Base-by-base conservation (phyloP, 257 asterid species). In the Gentiana straminea region DNA sequence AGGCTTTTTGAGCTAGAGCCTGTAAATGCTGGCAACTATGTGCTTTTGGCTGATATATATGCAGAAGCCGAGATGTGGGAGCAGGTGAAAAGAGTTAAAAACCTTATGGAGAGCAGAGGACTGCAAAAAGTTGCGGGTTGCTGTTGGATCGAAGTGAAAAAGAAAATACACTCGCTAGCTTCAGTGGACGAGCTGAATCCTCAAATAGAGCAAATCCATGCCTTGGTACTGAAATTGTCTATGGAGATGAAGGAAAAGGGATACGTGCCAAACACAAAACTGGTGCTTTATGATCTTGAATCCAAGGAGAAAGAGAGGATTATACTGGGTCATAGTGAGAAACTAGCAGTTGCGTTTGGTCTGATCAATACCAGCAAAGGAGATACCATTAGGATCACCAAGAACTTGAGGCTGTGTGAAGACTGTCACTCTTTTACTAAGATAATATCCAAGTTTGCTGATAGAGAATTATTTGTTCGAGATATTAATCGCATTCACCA, bases 51-150 rank as follows among this genome's bases (percentile, higher is more conserved):
- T 15, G 90, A 86, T 44, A 82, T 84, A 33, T 89, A 89, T 57
- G 86, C 95, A 24, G 83, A 80, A 70, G 97, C 93, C 33, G 72
- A 73, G 71, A 77, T 83, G 95, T 90, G 97, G 97, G 81, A 68
- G 13, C 84, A 84, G 68, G 96, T 86, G 13, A 81, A 73, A 69
- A 76, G 78, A 54, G 82, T 89, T 45, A 84, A 75, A 82, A 75
- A 68, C 63, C 87, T 79, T 62, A 54, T 84, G 51, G 89, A 86
- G 68, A 75, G 76, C n/a, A 77, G 54, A 74, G 95, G 90, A 13
- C 70, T 89, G 49, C 88, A 79, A 50, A 89, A 86, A 72, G 88
- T 89, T 35, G 70, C 95, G 11, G 97, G 95, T 61, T 81, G 87
- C 57, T 64, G 97, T 70, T 84, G 93, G 97, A 86, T 89, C 51